A percentile compares a stretch with the other conserved stretches of the same genome.
phyloP scores from a whole-genome alignment of 1,284 basidiomycete genomes.

The Vanrija pseudolonga region DNA sequence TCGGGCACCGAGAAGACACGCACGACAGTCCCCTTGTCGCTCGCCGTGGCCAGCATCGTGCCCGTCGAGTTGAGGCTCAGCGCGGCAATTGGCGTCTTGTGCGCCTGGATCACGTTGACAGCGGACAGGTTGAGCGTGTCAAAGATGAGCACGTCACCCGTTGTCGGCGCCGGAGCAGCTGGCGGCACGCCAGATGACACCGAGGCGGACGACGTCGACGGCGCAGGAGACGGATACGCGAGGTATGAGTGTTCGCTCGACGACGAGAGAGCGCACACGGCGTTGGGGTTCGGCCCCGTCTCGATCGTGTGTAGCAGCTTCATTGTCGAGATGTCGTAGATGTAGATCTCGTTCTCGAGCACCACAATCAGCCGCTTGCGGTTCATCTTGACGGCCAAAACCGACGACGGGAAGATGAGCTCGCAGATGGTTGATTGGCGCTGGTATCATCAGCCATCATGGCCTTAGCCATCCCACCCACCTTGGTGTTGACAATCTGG shows the following conservation, averaged over 20 bases:
- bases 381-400: slow-evolving; percentile 94
- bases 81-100: slow-evolving; percentile 88
- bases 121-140: slow-evolving; percentile 87
- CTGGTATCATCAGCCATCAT: slow-evolving; percentile 49
- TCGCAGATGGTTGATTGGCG: slow-evolving; percentile 99
- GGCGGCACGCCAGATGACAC: slow-evolving; percentile 44
- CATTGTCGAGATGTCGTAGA: slow-evolving; percentile 99
- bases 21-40: slow-evolving; percentile 95
- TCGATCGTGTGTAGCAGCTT: slow-evolving; percentile 95
- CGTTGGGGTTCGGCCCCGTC: slow-evolving; percentile 91
- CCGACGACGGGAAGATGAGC: slow-evolving; percentile 91
- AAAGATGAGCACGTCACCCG: slow-evolving; percentile 89
- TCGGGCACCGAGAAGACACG: slow-evolving; percentile 88
- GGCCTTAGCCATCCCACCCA: slow-evolving; percentile 42
- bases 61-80: slow-evolving; percentile 83
- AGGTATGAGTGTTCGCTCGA: slow-evolving; percentile 95
- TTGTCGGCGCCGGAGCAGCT: slow-evolving; percentile 52
- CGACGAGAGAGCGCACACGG: slow-evolving; percentile 90
- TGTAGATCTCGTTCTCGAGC: slow-evolving; percentile 93
- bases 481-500: slow-evolving; percentile 98
- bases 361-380: slow-evolving; percentile 93
- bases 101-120: slow-evolving; percentile 93
- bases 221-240: slow-evolving; percentile 91
- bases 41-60: slow-evolving; percentile 87
- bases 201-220: slow-evolving; percentile 59